Conservation (phyloP, 2,329 filamentous ascomycete species). For the Fusarium incarnatum region DNA sequence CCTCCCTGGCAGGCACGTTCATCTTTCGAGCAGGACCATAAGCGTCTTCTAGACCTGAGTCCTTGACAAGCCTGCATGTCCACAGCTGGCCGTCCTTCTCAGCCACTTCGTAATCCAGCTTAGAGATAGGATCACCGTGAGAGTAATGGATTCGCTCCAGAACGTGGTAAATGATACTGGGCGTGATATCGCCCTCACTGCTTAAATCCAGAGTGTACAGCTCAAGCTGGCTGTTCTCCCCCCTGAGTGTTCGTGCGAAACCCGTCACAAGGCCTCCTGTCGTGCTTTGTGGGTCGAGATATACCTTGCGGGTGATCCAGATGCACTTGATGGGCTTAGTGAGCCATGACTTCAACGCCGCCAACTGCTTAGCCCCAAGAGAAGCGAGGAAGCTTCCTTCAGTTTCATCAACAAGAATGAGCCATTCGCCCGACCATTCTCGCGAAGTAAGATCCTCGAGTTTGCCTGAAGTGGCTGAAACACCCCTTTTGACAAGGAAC, state of each 20-base stretch:
- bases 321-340: slow-evolving; percentile 38
- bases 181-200: slow-evolving; percentile 22
- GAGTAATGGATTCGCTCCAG: slow-evolving; percentile 39
- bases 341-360: slow-evolving; percentile 33
- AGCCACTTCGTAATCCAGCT: slow-evolving; percentile 40
- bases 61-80: slow-evolving; percentile 40
- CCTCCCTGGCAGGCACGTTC: slow-evolving; percentile 17
- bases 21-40: slow-evolving; percentile 39
- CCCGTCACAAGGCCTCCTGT: slow-evolving; percentile 41
- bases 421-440: slow-evolving; percentile 38
- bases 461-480: slow-evolving; percentile 19
- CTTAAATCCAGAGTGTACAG: slow-evolving; percentile 40
- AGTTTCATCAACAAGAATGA: slow-evolving; percentile 33
- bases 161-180: slow-evolving; percentile 31
- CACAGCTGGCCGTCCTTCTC: slow-evolving; percentile 43
- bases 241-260: slow-evolving; percentile 38
- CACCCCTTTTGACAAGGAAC: slow-evolving; percentile 15
- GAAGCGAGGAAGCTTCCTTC: slow-evolving; percentile 40
- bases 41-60: slow-evolving; percentile 29
- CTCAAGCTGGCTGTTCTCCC: slow-evolving; percentile 39
- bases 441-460: slow-evolving; percentile 28
- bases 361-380: slow-evolving; percentile 23
- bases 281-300: slow-evolving; percentile 37
- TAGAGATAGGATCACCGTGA: slow-evolving; percentile 39
- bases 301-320: slow-evolving; percentile 40